These are phyloP conservation scores for Aspergillus oerlinghausenensis DNA, from an alignment of 2,329 filamentous ascomycete genomes.

Conservation along the genomic window DNA sequence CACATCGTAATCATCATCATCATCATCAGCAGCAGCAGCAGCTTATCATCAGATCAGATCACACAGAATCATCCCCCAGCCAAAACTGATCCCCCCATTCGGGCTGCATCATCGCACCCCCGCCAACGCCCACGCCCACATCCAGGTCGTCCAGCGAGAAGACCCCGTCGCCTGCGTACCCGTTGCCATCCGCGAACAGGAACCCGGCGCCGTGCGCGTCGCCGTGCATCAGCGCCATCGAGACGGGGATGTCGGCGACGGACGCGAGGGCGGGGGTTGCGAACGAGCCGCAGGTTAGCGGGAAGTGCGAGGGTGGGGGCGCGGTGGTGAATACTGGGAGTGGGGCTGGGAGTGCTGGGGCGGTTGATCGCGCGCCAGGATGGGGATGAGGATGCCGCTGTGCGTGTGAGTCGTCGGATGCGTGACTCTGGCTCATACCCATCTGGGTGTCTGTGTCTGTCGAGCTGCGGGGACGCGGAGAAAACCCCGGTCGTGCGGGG, in stretches of 20 bases:
- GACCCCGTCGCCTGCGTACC: neutral
- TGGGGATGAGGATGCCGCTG: neutral
- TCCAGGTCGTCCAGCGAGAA: slow-evolving; percentile 6
- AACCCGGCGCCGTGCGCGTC: neutral
- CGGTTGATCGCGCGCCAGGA: neutral
- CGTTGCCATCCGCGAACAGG: slow-evolving; percentile 1
- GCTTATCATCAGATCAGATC: neutral
- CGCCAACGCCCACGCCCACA: neutral
- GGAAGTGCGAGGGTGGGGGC: neutral
- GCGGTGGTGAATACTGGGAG: neutral
- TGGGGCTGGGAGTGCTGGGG: neutral
- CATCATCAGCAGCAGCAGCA: too few relatives aligned
- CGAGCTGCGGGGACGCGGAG: neutral
- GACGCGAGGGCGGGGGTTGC: neutral
- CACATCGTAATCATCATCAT: neutral
- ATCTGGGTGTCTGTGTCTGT: neutral
- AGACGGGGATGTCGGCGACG: neutral
- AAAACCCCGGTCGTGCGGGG: neutral
- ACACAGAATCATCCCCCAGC: slow-evolving; percentile 10
- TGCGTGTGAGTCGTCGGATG: neutral
- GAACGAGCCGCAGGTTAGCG: neutral
- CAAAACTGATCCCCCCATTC: slow-evolving; percentile 6
- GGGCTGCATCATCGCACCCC: slow-evolving; percentile 2
- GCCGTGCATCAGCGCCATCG: neutral
- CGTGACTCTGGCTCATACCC: neutral